A percentile compares a stretch with the other conserved stretches of the same genome.
Evolutionary conservation across 1,139 yeast species (phyloP).

Genomic region (Magnusiomyces suaveolens): DNA sequence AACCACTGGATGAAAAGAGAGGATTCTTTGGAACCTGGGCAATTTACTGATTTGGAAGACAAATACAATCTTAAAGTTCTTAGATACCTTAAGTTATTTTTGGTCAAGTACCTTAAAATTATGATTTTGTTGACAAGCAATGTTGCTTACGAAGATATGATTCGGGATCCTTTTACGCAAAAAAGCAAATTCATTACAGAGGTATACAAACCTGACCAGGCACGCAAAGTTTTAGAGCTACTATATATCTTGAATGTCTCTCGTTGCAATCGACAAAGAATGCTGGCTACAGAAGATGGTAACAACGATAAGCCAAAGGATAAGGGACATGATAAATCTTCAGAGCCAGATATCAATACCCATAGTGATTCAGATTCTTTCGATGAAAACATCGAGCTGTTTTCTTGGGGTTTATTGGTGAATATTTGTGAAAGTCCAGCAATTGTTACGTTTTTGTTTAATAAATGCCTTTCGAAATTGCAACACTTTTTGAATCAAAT

Average conservation of each 20-base stretch:
- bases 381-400: slow-evolving; percentile 12
- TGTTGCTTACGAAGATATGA: slow-evolving; percentile 7
- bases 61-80: not conserved
- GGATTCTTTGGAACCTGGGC: too few species aligned
- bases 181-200: slow-evolving; percentile 6
- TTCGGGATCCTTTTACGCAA: slow-evolving; percentile 5
- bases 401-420: slow-evolving; percentile 19
- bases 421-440: slow-evolving; percentile 16
- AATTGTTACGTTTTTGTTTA: slow-evolving; percentile 8
- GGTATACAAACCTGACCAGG: slow-evolving; percentile 10
- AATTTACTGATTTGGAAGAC: too few species aligned
- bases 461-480: not conserved
- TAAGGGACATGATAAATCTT: too few species aligned
- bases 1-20: not conserved
- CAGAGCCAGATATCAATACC: too few species aligned
- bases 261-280: too few species aligned
- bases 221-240: slow-evolving; percentile 6
- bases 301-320: too few species aligned
- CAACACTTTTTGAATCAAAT: slow-evolving; percentile 1
- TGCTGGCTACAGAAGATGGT: too few species aligned
- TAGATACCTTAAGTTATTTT: slow-evolving; percentile 4
- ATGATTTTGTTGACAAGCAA: slow-evolving; percentile 18
- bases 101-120: slow-evolving; percentile 12
- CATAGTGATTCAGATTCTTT: not conserved
- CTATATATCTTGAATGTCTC: not conserved